Evolutionary conservation across 148 eudicot species (phyloP).

Genomic region (Persicaria maculosa): DNA sequence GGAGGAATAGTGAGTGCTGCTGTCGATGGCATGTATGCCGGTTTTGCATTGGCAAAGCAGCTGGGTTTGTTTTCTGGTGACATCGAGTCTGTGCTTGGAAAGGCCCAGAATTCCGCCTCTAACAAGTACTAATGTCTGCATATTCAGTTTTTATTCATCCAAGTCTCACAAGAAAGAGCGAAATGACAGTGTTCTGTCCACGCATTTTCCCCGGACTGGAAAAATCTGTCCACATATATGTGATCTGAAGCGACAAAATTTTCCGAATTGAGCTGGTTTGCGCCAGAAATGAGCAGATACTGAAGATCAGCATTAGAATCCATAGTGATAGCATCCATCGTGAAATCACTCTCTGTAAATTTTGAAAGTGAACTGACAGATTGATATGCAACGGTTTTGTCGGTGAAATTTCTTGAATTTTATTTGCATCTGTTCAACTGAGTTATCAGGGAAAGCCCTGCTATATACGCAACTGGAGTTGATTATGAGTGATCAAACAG

Average conservation of each 20-base stretch:
- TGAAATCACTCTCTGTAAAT: background rate
- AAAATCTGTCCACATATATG: background rate
- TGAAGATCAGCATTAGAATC: background rate
- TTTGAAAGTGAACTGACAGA: background rate
- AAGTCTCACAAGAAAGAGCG: background rate
- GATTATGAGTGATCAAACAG: slow-evolving; percentile 1
- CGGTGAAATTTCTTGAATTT: background rate
- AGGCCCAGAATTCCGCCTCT: slow-evolving; percentile 51
- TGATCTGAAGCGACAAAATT: background rate
- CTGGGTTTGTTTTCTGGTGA: slow-evolving; percentile 52
- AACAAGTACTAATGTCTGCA: slow-evolving; percentile 39
- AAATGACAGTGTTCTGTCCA: background rate
- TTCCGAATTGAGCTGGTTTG: too few relatives aligned
- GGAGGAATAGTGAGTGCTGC: slow-evolving; percentile 98
- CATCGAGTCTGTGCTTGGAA: slow-evolving; percentile 58
- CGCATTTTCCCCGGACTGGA: background rate
- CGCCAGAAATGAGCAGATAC: background rate
- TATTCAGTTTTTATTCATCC: background rate
- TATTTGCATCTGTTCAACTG: background rate
- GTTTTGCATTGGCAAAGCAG: slow-evolving; percentile 77
- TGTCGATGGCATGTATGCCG: slow-evolving; percentile 92
- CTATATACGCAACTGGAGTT: background rate
- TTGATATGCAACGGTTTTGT: background rate
- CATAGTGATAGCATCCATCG: too few relatives aligned
- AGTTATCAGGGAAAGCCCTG: background rate